Conservation (phyloP, 2,329 filamentous ascomycete genomes). For the Phaeosphaeriaceae sp. region DNA sequence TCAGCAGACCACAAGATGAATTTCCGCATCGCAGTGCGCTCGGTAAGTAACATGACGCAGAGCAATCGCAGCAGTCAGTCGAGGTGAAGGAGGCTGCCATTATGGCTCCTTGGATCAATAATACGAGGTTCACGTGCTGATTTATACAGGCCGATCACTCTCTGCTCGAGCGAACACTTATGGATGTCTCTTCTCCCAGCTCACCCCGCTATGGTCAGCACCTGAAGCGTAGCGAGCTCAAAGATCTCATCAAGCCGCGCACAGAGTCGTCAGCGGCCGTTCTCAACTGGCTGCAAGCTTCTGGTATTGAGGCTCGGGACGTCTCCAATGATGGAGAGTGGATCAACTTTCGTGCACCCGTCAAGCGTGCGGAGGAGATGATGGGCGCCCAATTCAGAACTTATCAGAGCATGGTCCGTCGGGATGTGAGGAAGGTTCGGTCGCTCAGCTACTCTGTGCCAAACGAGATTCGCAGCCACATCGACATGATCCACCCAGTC, state of each 20-base stretch:
- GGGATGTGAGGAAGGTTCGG: slow-evolving; percentile 57
- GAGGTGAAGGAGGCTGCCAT: too few species aligned
- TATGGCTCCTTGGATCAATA: too few species aligned
- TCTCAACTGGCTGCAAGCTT: slow-evolving; percentile 61
- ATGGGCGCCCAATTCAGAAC: slow-evolving; percentile 65
- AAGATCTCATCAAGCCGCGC: slow-evolving; percentile 60
- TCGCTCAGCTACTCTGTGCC: slow-evolving; percentile 69
- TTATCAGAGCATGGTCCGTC: slow-evolving; percentile 58
- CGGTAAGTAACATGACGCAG: slow-evolving; percentile 31
- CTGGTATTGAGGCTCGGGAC: slow-evolving; percentile 55
- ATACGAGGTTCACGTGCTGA: slow-evolving; percentile 17
- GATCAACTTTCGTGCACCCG: slow-evolving; percentile 65
- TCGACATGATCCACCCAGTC: slow-evolving; percentile 71
- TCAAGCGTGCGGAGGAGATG: slow-evolving; percentile 61
- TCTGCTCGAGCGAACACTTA: slow-evolving; percentile 64
- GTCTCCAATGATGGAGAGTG: slow-evolving; percentile 65
- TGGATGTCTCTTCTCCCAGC: slow-evolving; percentile 68
- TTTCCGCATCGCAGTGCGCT: slow-evolving; percentile 49
- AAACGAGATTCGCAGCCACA: slow-evolving; percentile 58
- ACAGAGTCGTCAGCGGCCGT: slow-evolving; percentile 58
- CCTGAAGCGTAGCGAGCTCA: slow-evolving; percentile 66
- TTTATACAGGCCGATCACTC: slow-evolving; percentile 55
- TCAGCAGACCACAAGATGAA: slow-evolving; percentile 40
- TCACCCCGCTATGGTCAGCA: slow-evolving; percentile 67
- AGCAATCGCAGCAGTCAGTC: too few species aligned